Conservation (phyloP, 441 rosid genomes). For the Syzygium syzygioides region DNA sequence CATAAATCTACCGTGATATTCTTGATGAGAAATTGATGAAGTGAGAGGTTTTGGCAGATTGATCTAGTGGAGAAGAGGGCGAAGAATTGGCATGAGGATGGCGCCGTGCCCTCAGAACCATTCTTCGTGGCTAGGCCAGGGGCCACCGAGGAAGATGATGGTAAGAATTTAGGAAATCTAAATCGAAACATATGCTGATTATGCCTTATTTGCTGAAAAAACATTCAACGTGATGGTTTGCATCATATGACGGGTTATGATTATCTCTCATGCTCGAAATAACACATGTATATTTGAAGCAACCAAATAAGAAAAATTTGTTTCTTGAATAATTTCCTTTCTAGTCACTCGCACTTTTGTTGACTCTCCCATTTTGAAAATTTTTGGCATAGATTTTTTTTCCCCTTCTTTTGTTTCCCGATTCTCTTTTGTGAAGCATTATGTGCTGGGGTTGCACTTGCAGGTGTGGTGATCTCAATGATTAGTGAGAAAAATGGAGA, state of each 20-base stretch:
- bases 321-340: neutral
- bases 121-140: conserved; percentile 88
- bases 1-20: neutral
- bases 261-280: neutral
- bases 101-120: conserved; percentile 90
- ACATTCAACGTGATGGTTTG: neutral
- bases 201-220: neutral
- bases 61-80: conserved; percentile 71
- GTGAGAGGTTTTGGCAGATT: conserved; percentile 31
- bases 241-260: neutral
- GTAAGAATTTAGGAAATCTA: conserved; percentile 23
- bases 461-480: conserved; percentile 84
- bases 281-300: neutral
- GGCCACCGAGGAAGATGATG: conserved; percentile 85
- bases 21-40: neutral
- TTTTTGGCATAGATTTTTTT: neutral
- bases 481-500: conserved; percentile 77
- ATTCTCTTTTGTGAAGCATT: neutral
- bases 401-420: neutral
- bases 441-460: neutral
- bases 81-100: conserved; percentile 78
- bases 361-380: neutral
- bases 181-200: neutral
- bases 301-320: neutral
- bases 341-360: neutral